Conservation (phyloP, 2,329 filamentous ascomycete genomes). For the Claviceps paspali region DNA sequence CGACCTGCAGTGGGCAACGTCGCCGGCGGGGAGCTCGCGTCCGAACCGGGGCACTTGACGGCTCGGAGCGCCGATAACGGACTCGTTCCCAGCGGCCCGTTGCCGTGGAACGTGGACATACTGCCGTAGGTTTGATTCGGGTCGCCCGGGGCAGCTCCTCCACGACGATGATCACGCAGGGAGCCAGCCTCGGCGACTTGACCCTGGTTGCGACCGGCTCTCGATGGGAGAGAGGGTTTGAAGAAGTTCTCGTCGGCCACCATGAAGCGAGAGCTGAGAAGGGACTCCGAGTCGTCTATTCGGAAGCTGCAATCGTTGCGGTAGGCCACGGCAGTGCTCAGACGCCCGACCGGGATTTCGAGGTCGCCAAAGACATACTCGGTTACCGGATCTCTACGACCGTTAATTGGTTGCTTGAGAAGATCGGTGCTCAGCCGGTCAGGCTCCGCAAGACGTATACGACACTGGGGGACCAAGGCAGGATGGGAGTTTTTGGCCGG, state of each 20-base stretch:
- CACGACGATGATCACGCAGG: constrained; percentile 48
- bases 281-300: constrained; percentile 77
- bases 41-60: constrained; percentile 44
- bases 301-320: constrained; percentile 81
- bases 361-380: constrained; percentile 71
- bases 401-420: constrained; percentile 30
- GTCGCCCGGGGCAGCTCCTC: constrained; percentile 33
- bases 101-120: constrained; percentile 77
- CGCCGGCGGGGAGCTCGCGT: constrained; percentile 42
- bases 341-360: constrained; percentile 71
- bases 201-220: constrained; percentile 22
- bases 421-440: constrained; percentile 47
- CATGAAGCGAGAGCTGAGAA: constrained; percentile 87
- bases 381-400: constrained; percentile 35
- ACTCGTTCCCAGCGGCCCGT: constrained; percentile 61
- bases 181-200: constrained; percentile 50
- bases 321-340: constrained; percentile 71
- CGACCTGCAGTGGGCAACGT: constrained; percentile 33
- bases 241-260: constrained; percentile 81
- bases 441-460: constrained; percentile 51
- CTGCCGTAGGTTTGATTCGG: constrained; percentile 75
- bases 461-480: constrained; percentile 61
- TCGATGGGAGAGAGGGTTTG: constrained; percentile 55
- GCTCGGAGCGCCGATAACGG: constrained; percentile 72
- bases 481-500: constrained; percentile 55